Evolutionary conservation across 768 basidiomycete species (phyloP).

Genomic region (Serendipita sp.): DNA sequence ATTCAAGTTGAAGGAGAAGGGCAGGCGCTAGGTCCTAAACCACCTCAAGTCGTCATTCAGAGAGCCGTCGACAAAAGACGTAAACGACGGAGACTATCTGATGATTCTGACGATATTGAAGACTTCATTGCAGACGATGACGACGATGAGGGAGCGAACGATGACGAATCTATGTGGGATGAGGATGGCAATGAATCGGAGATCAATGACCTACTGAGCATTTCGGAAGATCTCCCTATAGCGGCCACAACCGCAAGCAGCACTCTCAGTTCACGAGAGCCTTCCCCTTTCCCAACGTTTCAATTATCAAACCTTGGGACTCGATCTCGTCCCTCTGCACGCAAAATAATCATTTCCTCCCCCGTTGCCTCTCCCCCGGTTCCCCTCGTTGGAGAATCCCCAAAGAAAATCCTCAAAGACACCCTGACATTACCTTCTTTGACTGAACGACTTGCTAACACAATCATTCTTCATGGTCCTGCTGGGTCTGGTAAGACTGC

Average conservation of each 20-base stretch:
- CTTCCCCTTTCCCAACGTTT: neutral
- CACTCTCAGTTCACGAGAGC: neutral
- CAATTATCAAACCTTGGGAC: neutral
- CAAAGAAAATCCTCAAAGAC: constrained; percentile 4
- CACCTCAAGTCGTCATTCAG: constrained; percentile 33
- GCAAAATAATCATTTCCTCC: constrained; percentile 5
- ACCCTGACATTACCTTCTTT: constrained; percentile 10
- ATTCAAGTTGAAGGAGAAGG: constrained; percentile 27
- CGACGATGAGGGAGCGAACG: constrained; percentile 18
- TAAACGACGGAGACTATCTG: constrained; percentile 39
- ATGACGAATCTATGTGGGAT: constrained; percentile 23
- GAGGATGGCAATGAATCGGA: constrained; percentile 11
- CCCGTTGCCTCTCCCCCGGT: constrained; percentile 1
- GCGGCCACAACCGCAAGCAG: constrained; percentile 3
- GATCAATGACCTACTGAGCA: constrained; percentile 10
- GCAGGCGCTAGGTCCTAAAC: constrained; percentile 29
- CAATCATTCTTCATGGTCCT: constrained; percentile 72
- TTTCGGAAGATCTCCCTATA: neutral
- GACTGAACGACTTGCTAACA: constrained; percentile 47
- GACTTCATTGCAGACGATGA: constrained; percentile 39
- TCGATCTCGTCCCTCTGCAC: neutral
- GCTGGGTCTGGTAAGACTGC: constrained; percentile 81
- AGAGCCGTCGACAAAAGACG: constrained; percentile 35
- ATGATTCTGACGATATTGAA: constrained; percentile 31
- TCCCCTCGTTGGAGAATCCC: neutral